These are phyloP conservation scores for Corchorus capsularis DNA, from an alignment of 345 rosid species.

Conservation along the genomic window DNA sequence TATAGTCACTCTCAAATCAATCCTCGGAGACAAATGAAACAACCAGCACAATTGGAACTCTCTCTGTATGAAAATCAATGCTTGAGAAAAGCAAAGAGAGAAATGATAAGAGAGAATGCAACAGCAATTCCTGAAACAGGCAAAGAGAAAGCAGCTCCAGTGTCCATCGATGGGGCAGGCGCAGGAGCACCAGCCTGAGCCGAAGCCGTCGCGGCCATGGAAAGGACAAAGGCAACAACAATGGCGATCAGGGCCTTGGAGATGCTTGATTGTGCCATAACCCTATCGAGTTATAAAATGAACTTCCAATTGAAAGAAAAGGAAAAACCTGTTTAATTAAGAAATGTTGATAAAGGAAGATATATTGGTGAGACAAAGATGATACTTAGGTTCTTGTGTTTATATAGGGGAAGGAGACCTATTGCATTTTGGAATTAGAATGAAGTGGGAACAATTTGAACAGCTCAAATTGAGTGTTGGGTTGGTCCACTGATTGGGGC, in stretches of 20 bases:
- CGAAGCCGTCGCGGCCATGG: neutral
- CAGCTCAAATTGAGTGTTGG: neutral
- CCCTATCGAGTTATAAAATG: no score
- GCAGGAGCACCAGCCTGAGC: neutral
- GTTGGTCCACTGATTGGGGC: neutral
- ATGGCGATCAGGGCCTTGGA: neutral
- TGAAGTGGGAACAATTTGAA: neutral
- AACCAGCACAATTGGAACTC: no score
- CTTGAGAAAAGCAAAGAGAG: neutral
- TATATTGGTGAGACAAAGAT: neutral
- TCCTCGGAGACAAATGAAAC: neutral
- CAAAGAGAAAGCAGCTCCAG: conserved; percentile 4
- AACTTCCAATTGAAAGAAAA: neutral
- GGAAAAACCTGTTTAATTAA: neutral
- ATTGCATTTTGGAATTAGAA: neutral
- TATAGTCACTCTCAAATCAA: neutral
- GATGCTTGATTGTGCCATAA: conserved; percentile 1
- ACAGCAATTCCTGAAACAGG: neutral
- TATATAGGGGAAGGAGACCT: neutral
- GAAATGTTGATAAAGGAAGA: no score
- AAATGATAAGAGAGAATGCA: neutral
- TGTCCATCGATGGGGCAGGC: neutral
- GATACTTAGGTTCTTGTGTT: neutral
- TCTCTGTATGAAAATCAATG: neutral
- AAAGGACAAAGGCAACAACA: neutral